Evolutionary conservation across 495 filamentous ascomycete species (phyloP).

Genomic region (Xylaria sp.): DNA sequence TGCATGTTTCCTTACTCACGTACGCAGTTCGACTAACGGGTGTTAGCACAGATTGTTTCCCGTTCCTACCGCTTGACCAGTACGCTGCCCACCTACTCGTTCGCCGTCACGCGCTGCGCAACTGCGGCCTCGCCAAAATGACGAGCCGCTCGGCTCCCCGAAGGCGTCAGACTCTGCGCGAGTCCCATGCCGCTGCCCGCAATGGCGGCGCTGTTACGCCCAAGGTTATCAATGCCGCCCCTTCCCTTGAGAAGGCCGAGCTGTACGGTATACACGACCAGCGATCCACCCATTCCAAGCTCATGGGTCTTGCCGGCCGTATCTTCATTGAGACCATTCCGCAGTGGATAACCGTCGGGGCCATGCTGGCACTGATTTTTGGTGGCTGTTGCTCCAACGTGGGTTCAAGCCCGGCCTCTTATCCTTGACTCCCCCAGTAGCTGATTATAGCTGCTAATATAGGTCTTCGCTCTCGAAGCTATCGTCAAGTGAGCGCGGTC

Average conservation of each 20-base stretch:
- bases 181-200: conserved; percentile 43
- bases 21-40: not conserved
- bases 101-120: conserved; percentile 15
- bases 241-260: conserved; percentile 62
- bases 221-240: conserved; percentile 60
- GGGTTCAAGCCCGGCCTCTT: conserved; percentile 33
- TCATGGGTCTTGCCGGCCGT: conserved; percentile 60
- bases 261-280: conserved; percentile 64
- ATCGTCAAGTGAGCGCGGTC: conserved; percentile 80
- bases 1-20: not conserved
- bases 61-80: not conserved
- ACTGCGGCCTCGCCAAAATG: conserved; percentile 30
- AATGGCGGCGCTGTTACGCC: conserved; percentile 37
- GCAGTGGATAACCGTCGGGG: conserved; percentile 68
- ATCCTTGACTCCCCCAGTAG: conserved; percentile 6
- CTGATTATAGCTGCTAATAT: conserved; percentile 35
- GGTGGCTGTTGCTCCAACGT: conserved; percentile 99
- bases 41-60: not conserved
- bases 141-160: conserved; percentile 43
- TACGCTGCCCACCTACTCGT: not conserved
- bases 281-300: conserved; percentile 58
- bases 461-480: conserved; percentile 93
- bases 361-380: conserved; percentile 89
- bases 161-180: conserved; percentile 43
- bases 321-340: conserved; percentile 69